A percentile compares a stretch with the other conserved stretches of the same genome.
Evolutionary conservation across 2,329 filamentous ascomycete genomes (phyloP).

Genomic region (Hymenoscyphus linearis): DNA sequence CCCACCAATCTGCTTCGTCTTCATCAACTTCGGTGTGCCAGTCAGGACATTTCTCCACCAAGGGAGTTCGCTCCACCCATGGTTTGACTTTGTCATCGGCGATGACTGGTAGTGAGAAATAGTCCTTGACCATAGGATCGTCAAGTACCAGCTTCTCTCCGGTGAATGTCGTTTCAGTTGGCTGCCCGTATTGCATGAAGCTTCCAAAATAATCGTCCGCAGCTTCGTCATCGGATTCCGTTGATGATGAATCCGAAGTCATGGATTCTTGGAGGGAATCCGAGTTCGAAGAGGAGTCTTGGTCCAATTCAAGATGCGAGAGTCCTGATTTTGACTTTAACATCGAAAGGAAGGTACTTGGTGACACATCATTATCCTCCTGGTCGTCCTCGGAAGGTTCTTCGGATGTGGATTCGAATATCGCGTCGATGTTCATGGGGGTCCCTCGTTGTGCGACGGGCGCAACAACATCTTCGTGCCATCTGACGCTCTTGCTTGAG

Average conservation of each 20-base stretch:
- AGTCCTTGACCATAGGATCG: neutral
- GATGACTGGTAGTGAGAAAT: neutral
- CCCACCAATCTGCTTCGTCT: neutral
- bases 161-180: neutral
- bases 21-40: neutral
- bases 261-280: neutral
- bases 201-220: neutral
- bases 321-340: neutral
- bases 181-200: neutral
- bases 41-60: neutral
- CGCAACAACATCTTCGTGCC: slow-evolving; percentile 1
- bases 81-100: neutral
- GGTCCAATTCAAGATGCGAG: neutral
- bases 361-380: neutral
- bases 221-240: neutral
- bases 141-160: neutral
- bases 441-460: neutral
- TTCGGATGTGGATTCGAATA: neutral
- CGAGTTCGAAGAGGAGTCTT: neutral
- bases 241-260: neutral
- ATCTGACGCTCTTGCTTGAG: slow-evolving; percentile 2
- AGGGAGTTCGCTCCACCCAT: neutral
- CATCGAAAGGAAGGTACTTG: neutral
- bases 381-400: neutral
- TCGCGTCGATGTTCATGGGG: neutral